Base-by-base conservation (phyloP, 225 moss, liverwort and hornwort genomes). In the Bryoerythrophyllum caledonicum region DNA sequence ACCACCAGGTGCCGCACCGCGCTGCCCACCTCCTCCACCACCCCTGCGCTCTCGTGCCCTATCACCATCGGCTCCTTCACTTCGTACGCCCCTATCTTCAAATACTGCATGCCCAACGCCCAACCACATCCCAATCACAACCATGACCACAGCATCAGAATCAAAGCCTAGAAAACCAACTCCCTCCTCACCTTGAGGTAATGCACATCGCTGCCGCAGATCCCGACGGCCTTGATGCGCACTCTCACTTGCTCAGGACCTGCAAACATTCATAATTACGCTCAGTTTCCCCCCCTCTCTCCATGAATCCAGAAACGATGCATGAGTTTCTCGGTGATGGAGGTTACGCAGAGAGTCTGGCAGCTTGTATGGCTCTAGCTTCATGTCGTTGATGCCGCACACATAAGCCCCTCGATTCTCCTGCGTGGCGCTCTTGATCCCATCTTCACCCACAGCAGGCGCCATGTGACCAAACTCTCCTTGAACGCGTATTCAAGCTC, bases 131-230 rank as follows among this genome's bases (percentile, higher is more conserved):
- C 8, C 41, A 19, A 15, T 38, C 35, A 54, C 7, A 21, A 53
- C 7, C 46, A 46, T 46, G 46, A 46, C 3, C 46, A 10, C 11
- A 46, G n/a, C n/a, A n/a, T n/a, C n/a, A n/a, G n/a, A n/a, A 32
- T 19, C 48, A 19, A 49, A 6, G 19, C 17, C 48, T 17, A 49
- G 48, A 49, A 49, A 17, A 49, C 1, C 48, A 49, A 17, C 8
- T 4, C 17, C 28, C n/a, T 32, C 32, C 38, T 15, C 79, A 93
- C 97, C 93, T 94, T 90, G 10, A 99, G 63, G 46, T 94, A 99
- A 61, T 99, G 97, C 14, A 99, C 94, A 86, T 94, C 97, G 76
- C 97, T 99, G 10, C 97, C 97, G 38, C 97, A 99, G 65, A 99
- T 99, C 63, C 97, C 94, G 35, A 99, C 97, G 8, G 97, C 92